Evolutionary conservation across 352 stramenopile genomes (phyloP), one percentile per base, ranked within the genome.

Genomic region (Phytophthora uliginosa): DNA sequence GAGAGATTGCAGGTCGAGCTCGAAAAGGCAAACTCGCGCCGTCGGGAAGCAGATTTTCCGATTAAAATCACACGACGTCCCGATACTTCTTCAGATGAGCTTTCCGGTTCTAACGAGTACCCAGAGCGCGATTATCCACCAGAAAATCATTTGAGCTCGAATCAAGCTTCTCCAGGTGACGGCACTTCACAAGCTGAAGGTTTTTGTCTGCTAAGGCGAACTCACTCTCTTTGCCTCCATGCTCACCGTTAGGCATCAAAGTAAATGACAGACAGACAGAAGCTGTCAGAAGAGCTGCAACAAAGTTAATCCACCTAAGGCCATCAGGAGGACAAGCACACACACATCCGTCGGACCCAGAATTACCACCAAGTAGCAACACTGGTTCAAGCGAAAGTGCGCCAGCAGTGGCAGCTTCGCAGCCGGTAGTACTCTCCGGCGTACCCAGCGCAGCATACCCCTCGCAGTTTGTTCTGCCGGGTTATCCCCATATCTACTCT

Each of bases 1-100:
- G 78, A 79, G 28, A 71, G 50, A 40, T 65, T 84, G 13, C 69
- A 84, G 59, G 63, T 26, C 20, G 75, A 88, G 22, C 67, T 88
- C 3, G 48, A 69, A 20, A 77, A 80, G 40, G 63, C 73, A 24
- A 69, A 72, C 20, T 63, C 69, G 38, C 72, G 57, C 58, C 76
- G 69, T 20, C 42, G 51, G 34, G 68, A 76, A 3, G 48, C 34
- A 51, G 50, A 63, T 34, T 48, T 66, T 31, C 38, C 38, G 34
- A 66, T 24, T 5, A 42, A 42, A 17, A 1, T 61, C 17, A 7
- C 34, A 6, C 54, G 34, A 13, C 20, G 10, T 31, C 40, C 24
- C 17, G 8, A 24, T 50, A 45, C 17, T 24, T 15, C 47, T 47
- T 69, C 51, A 33, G 33, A 57, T 17, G 57, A 57, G 7, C 55